Evolutionary conservation across 2,329 filamentous ascomycete species (phyloP), one percentile per base, ranked within the genome.

Genomic region (Fusarium armeniacum): DNA sequence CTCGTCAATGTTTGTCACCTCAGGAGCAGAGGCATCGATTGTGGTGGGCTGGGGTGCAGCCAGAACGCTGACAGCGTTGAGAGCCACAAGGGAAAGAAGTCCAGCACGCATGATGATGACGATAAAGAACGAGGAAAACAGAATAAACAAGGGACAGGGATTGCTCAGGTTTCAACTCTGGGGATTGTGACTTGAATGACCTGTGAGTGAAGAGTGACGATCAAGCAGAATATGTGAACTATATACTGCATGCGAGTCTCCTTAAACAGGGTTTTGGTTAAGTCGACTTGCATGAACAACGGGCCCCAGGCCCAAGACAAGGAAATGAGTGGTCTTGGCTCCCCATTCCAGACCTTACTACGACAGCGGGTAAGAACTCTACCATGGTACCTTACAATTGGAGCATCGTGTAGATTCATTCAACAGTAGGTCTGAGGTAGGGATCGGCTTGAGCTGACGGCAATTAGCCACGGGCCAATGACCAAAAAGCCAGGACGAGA

Each of bases 51-150:
- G 60, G 7, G 73, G 73, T 18, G 65, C 64, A 16, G 73, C 69
- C 51, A 74, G 45, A 51, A 68, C 67, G 20, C 69, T 63, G 35
- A 63, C 69, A 65, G 69, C 71, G 51, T 72, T 73, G 30, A 73
- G 61, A 16, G 69, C 73, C 55, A 75, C 41, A 46, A 75, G 35
- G 12, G 69, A 52, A 44, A 75, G 28, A 46, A 65, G 57, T 50
- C 50, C 50, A 33, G 57, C 71, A 63, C 71, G 73, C 73, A 75
- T 75, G 40, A 28, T 41, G 41, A 20, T 38, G 35, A 26, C 9
- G 26, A 26, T 26, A 24, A 26, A 46, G 49, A 52, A 33, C 44
- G 58, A 40, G 38, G 43, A 43, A 10, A 46, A 15, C 13, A 20
- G 6, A 24, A 15, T 13, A 22, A 47, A 57, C 44, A 68, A 44